Evolutionary conservation across 78 protist species (phyloP).

Genomic region (Chrysochromulina tobinii): DNA sequence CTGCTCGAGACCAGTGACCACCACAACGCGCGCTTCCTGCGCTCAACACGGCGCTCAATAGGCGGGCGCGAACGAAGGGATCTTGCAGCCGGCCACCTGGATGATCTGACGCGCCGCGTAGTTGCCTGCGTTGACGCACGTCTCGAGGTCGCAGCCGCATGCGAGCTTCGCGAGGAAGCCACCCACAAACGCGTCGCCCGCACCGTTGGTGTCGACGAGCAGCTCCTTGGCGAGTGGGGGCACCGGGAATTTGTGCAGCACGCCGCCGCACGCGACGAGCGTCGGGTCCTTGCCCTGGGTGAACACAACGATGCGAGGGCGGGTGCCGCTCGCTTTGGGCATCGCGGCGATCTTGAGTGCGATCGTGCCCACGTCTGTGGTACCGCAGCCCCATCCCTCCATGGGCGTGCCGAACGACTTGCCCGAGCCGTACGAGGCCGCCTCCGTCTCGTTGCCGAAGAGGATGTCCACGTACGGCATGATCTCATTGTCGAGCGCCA

Average conservation of each 20-base stretch:
- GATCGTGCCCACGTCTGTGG: background rate
- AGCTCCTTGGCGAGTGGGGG: conserved; percentile 42
- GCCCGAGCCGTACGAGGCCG: background rate
- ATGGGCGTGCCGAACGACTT: conserved; percentile 61
- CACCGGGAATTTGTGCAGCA: conserved; percentile 39
- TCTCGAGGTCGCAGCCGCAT: conserved; percentile 46
- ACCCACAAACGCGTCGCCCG: conserved; percentile 98
- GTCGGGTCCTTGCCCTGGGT: conserved; percentile 80
- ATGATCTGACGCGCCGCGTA: conserved; percentile 84
- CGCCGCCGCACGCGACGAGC: conserved; percentile 56
- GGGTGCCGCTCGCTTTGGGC: conserved; percentile 38
- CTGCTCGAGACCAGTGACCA: no score
- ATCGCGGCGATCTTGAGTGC: background rate
- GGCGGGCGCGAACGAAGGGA: conserved; percentile 52
- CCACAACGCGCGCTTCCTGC: no score
- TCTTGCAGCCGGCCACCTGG: conserved; percentile 77
- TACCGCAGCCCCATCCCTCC: background rate
- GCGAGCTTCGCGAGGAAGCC: conserved; percentile 89
- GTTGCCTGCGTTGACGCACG: conserved; percentile 85
- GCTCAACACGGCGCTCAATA: no score
- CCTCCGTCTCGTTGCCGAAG: conserved; percentile 90
- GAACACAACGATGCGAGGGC: conserved; percentile 84
- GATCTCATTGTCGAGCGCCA: conserved; percentile 34
- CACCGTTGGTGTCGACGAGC: conserved; percentile 97
- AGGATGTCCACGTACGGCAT: background rate